These are phyloP conservation scores for Camelina neglecta DNA, from an alignment of 345 rosid genomes.

Conservation along the genomic window DNA sequence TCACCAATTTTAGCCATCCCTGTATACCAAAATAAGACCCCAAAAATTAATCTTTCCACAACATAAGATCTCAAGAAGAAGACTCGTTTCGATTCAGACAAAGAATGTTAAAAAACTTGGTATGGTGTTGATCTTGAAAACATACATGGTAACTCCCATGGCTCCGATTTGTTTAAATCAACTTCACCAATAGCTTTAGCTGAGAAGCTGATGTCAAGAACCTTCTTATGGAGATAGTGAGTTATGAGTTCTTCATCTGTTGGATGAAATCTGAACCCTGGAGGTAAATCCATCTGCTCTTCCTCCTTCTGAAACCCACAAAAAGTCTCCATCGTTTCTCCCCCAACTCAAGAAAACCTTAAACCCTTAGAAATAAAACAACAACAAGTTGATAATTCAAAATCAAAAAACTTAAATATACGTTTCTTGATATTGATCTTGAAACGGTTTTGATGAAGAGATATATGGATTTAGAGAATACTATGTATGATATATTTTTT, in stretches of 20 bases:
- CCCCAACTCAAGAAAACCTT: slow-evolving; percentile 12
- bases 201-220: slow-evolving; percentile 60
- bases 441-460: not conserved
- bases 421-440: slow-evolving; percentile 34
- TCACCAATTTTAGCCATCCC: slow-evolving; percentile 99
- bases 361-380: slow-evolving; percentile 30
- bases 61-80: not conserved
- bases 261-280: slow-evolving; percentile 93
- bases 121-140: not conserved
- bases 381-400: not conserved
- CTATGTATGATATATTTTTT: slow-evolving; percentile 11
- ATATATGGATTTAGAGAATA: slow-evolving; percentile 18
- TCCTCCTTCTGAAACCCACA: slow-evolving; percentile 51
- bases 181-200: slow-evolving; percentile 90
- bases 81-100: not conserved
- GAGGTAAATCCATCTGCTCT: slow-evolving; percentile 82
- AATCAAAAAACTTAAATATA: not conserved
- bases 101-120: slow-evolving; percentile 6
- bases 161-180: slow-evolving; percentile 94
- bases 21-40: slow-evolving; percentile 20
- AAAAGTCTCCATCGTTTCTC: slow-evolving; percentile 35
- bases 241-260: slow-evolving; percentile 97
- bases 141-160: slow-evolving; percentile 96
- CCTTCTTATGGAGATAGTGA: slow-evolving; percentile 80
- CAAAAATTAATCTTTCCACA: not conserved